Evolutionary conservation across 2,329 filamentous ascomycete genomes (phyloP).

Genomic region (Bipolaris cookei): DNA sequence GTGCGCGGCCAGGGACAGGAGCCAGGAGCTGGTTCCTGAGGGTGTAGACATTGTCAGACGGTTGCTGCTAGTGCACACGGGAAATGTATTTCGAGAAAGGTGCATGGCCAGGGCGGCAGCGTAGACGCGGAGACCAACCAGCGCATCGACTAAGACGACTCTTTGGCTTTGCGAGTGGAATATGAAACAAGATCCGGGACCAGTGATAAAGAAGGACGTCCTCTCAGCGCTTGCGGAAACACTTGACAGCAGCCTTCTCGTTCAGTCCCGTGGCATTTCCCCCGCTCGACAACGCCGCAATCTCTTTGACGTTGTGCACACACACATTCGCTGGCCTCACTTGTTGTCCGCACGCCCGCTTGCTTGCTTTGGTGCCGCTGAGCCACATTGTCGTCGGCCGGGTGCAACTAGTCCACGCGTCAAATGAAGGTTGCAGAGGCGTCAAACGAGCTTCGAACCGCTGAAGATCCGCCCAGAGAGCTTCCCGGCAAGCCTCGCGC

Average conservation of each 20-base stretch:
- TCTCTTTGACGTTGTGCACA: neutral
- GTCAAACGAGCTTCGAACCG: constrained; percentile 20
- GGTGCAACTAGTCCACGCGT: constrained; percentile 9
- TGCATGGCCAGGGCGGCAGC: constrained; percentile 8
- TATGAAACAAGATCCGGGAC: constrained; percentile 38
- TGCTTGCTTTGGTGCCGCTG: constrained; percentile 7
- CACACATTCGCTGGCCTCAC: neutral
- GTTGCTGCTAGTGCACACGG: neutral
- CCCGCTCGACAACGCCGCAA: neutral
- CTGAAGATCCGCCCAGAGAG: constrained; percentile 27
- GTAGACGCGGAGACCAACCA: constrained; percentile 21
- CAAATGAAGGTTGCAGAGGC: constrained; percentile 13
- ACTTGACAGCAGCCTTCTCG: constrained; percentile 14
- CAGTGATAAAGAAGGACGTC: constrained; percentile 33
- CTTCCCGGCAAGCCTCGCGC: constrained; percentile 40
- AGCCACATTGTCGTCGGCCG: constrained; percentile 8
- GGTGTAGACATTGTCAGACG: neutral
- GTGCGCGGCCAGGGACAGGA: constrained; percentile 30
- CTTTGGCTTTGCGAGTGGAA: constrained; percentile 34
- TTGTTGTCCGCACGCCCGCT: constrained; percentile 13
- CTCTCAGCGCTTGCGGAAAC: constrained; percentile 40
- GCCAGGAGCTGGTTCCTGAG: neutral
- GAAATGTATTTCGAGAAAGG: no score
- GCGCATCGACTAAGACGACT: constrained; percentile 19
- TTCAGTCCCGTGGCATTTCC: constrained; percentile 17